Conservation (phyloP, 805 yeast species). For the Candida namnaoensis region DNA sequence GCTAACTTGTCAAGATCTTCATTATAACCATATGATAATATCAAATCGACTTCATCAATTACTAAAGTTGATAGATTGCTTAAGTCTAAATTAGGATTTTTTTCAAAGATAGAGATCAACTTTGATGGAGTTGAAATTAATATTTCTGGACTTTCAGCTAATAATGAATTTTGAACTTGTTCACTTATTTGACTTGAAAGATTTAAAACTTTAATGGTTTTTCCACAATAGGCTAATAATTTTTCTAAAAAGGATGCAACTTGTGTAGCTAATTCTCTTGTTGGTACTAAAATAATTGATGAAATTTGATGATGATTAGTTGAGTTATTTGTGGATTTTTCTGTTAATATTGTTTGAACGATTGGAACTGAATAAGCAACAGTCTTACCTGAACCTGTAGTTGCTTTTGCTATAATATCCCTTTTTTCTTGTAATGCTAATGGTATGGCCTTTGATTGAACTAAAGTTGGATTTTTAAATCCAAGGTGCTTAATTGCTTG, state of each 20-base stretch:
- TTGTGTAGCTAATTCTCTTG: conserved; percentile 86
- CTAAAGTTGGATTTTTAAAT: conserved; percentile 78
- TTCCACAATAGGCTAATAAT: conserved; percentile 63
- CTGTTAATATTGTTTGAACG: conserved; percentile 60
- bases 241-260: conserved; percentile 64
- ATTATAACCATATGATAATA: conserved; percentile 82
- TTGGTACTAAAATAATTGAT: conserved; percentile 75
- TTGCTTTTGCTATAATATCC: conserved; percentile 89
- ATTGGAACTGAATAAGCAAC: conserved; percentile 87
- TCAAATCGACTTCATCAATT: conserved; percentile 92
- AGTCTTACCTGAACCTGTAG: conserved; percentile 95
- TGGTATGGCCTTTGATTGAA: conserved; percentile 89
- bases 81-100: conserved; percentile 39
- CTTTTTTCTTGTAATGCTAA: conserved; percentile 83
- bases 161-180: conserved; percentile 59
- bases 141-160: conserved; percentile 71
- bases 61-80: conserved; percentile 60
- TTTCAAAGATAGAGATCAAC: conserved; percentile 47
- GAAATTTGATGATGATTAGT: conserved; percentile 15
- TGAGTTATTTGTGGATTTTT: conserved; percentile 20
- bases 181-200: conserved; percentile 56
- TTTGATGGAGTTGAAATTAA: conserved; percentile 84
- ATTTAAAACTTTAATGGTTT: conserved; percentile 55
- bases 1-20: conserved; percentile 72
- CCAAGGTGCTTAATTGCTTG: conserved; percentile 82